phyloP scores from a whole-genome alignment of 371 early-diverging fungal species.

The Actinomucor elegans region DNA sequence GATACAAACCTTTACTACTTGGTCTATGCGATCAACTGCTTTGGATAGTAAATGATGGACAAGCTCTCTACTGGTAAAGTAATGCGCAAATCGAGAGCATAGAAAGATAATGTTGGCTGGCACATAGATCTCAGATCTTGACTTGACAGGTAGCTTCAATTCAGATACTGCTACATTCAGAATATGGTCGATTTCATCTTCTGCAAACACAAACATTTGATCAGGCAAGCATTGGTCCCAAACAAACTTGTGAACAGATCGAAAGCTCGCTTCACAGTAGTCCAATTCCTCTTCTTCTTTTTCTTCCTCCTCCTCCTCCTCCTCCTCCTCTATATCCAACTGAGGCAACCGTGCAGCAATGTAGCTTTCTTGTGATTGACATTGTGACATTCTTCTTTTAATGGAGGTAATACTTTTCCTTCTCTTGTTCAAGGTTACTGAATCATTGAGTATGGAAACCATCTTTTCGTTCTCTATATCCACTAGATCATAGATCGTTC shows the following conservation, averaged over 20 bases:
- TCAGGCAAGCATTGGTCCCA: conserved; percentile 79
- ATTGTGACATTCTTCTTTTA: too few relatives aligned
- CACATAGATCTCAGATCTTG: conserved; percentile 63
- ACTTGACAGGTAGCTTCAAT: conserved; percentile 54
- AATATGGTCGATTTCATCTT: conserved; percentile 64
- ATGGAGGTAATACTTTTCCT: neutral
- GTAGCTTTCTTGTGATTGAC: too few relatives aligned
- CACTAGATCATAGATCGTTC: conserved; percentile 76
- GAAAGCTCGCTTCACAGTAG: conserved; percentile 25
- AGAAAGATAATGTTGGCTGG: conserved; percentile 88
- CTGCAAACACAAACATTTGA: conserved; percentile 92
- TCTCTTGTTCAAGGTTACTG: conserved; percentile 1
- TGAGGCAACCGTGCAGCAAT: too few relatives aligned
- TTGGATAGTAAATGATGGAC: conserved; percentile 65
- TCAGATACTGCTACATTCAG: conserved; percentile 66
- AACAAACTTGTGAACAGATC: conserved; percentile 60
- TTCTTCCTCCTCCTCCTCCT: too few relatives aligned
- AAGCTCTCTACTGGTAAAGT: conserved; percentile 69
- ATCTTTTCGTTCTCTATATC: conserved; percentile 57
- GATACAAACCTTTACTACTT: conserved; percentile 50
- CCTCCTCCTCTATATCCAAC: too few relatives aligned
- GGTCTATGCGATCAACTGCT: conserved; percentile 59
- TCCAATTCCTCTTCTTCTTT: neutral
- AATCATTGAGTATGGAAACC: conserved; percentile 37
- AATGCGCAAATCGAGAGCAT: conserved; percentile 84